These are phyloP conservation scores for Mortierella antarctica DNA, from an alignment of 192 early-diverging fungal genomes.

Conservation along the genomic window DNA sequence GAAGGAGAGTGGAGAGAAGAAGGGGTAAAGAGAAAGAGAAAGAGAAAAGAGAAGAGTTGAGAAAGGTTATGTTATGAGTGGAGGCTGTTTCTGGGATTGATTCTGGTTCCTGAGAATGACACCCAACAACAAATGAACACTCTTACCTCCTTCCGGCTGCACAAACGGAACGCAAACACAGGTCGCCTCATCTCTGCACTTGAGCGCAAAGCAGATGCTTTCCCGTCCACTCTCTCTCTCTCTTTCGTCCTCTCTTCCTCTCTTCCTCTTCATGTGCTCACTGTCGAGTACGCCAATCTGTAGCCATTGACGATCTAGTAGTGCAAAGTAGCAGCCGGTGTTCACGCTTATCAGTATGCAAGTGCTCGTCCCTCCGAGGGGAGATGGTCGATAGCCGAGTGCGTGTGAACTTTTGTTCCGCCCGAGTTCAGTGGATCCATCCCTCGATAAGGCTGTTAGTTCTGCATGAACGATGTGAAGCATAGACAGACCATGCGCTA, in stretches of 20 bases:
- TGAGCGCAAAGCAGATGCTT: neutral
- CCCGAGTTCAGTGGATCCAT: no score
- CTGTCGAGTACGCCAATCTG: neutral
- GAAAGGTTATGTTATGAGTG: neutral
- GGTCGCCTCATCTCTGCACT: neutral
- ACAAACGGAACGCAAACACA: neutral
- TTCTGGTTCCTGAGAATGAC: neutral
- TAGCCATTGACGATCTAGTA: no score
- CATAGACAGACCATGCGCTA: no score
- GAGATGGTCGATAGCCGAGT: no score
- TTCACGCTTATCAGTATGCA: no score
- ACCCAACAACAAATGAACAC: constrained; percentile 2
- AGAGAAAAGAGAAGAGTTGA: neutral
- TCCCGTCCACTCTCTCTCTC: neutral
- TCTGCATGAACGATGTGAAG: no score
- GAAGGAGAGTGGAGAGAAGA: neutral
- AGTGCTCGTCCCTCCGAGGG: no score
- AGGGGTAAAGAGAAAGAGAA: neutral
- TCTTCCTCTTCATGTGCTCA: neutral
- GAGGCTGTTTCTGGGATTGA: no score
- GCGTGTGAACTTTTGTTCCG: no score
- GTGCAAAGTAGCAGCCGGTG: no score
- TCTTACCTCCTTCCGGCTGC: no score
- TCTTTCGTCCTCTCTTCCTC: neutral
- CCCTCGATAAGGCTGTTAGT: no score